A percentile compares a stretch with the other conserved stretches of the same genome.
These are phyloP conservation scores for Deinandra increscens DNA, from an alignment of 129 eudicot species.

Conservation along the genomic window DNA sequence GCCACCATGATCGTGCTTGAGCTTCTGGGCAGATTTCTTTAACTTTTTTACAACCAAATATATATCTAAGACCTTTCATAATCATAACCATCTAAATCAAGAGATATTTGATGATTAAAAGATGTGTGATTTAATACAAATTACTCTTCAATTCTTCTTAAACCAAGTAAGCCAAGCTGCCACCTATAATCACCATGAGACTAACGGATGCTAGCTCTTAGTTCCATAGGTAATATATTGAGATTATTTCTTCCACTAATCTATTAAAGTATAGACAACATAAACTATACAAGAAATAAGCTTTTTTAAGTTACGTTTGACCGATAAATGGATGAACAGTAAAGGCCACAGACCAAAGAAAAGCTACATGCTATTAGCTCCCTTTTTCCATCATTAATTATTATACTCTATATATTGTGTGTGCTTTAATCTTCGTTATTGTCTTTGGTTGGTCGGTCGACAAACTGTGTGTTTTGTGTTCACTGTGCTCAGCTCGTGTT, in stretches of 20 bases:
- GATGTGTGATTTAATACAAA: too few species aligned
- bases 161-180: too few species aligned
- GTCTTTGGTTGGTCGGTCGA: constrained; percentile 87
- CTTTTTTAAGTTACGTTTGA: constrained; percentile 12
- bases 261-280: neutral
- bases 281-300: neutral
- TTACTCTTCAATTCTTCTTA: too few species aligned
- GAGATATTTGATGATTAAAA: too few species aligned
- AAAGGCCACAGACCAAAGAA: constrained; percentile 25
- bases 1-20: too few species aligned
- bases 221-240: too few species aligned
- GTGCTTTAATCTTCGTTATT: constrained; percentile 40
- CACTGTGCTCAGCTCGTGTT: constrained; percentile 51
- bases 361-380: constrained; percentile 4
- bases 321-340: constrained; percentile 19
- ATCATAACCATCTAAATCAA: too few species aligned
- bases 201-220: too few species aligned
- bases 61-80: too few species aligned
- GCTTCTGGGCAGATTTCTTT: too few species aligned
- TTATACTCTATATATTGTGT: constrained; percentile 24
- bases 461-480: constrained; percentile 70
- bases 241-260: neutral
- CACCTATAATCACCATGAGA: too few species aligned
- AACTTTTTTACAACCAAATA: too few species aligned
- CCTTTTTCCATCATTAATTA: constrained; percentile 29